Percentiles rank a stretch among this genome's conserved stretches.
Conservation (phyloP, 805 yeast genomes). For the Dipodascus geniculatus region DNA sequence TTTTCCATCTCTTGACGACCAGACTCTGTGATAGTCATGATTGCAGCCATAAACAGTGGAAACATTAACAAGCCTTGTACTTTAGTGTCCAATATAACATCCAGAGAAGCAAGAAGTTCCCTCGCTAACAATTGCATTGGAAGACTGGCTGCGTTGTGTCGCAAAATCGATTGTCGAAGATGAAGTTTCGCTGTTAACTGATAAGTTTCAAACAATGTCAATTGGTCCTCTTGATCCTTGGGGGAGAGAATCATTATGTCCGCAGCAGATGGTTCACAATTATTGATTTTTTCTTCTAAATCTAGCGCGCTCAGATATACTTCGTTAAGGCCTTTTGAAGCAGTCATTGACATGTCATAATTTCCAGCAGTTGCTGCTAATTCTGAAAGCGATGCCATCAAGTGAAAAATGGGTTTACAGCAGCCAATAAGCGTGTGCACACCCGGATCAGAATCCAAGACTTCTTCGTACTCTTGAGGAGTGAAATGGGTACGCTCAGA, state of each 20-base stretch:
- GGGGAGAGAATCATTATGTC: conserved; percentile 31
- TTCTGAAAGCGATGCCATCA: conserved; percentile 57
- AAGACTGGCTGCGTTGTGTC: conserved; percentile 46
- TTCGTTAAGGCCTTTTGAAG: conserved; percentile 15
- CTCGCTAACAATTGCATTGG: conserved; percentile 49
- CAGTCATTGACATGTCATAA: conserved; percentile 20
- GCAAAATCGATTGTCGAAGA: conserved; percentile 51
- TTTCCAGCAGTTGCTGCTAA: conserved; percentile 43
- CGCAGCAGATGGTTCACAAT: conserved; percentile 39
- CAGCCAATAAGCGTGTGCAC: conserved; percentile 66
- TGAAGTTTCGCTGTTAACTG: conserved; percentile 60
- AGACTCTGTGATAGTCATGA: conserved; percentile 44
- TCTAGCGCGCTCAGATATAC: conserved; percentile 17
- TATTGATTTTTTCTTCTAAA: conserved; percentile 39
- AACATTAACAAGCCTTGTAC: conserved; percentile 65
- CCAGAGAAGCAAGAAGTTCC: conserved; percentile 45
- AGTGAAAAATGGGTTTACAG: conserved; percentile 52
- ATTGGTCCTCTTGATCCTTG: conserved; percentile 50
- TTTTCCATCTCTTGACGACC: conserved; percentile 35
- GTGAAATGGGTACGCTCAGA: conserved; percentile 56
- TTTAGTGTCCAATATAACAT: conserved; percentile 48
- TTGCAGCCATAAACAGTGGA: conserved; percentile 69
- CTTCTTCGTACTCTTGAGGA: conserved; percentile 43
- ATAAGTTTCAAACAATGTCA: conserved; percentile 60
- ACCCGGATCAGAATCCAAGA: conserved; percentile 32